A percentile compares a stretch with the other conserved stretches of the same genome.
Conservation (phyloP, 257 asterid genomes). For the Forsythia suspensa region DNA sequence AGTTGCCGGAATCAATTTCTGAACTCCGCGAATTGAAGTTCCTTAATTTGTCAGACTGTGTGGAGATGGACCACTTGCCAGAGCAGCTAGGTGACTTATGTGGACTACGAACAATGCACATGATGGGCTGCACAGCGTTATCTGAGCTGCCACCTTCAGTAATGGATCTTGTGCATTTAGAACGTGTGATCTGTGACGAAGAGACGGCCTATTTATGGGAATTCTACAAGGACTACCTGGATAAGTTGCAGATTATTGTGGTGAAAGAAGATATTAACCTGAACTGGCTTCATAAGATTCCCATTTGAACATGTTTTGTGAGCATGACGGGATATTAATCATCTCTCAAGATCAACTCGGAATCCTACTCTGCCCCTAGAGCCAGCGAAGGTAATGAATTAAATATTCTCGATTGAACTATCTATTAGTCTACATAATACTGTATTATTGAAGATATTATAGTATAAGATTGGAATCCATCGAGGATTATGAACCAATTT, state of each 20-base stretch:
- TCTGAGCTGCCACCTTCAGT: constrained; percentile 24
- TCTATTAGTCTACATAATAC: too few relatives aligned
- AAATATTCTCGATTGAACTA: too few relatives aligned
- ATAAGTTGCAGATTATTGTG: constrained; percentile 24
- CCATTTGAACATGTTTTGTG: too few relatives aligned
- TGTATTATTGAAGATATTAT: too few relatives aligned
- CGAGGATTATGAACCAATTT: too few relatives aligned
- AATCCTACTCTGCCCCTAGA: too few relatives aligned
- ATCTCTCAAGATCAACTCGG: too few relatives aligned
- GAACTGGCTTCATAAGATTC: constrained; percentile 33
- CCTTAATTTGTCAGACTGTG: constrained; percentile 37
- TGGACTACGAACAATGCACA: constrained; percentile 21
- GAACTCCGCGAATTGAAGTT: constrained; percentile 20
- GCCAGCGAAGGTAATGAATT: too few relatives aligned
- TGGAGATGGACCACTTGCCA: constrained; percentile 22
- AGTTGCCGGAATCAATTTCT: constrained; percentile 29
- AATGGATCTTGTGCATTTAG: constrained; percentile 21
- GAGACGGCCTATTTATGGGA: constrained; percentile 29
- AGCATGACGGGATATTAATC: too few relatives aligned
- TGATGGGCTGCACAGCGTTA: constrained; percentile 34
- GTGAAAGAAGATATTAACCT: constrained; percentile 30
- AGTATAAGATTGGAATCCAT: too few relatives aligned
- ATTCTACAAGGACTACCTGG: neutral
- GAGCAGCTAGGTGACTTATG: constrained; percentile 21
- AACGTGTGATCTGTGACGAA: constrained; percentile 33